Evolutionary conservation across 1,284 basidiomycete species (phyloP).

Genomic region (Ceratobasidium sp.): DNA sequence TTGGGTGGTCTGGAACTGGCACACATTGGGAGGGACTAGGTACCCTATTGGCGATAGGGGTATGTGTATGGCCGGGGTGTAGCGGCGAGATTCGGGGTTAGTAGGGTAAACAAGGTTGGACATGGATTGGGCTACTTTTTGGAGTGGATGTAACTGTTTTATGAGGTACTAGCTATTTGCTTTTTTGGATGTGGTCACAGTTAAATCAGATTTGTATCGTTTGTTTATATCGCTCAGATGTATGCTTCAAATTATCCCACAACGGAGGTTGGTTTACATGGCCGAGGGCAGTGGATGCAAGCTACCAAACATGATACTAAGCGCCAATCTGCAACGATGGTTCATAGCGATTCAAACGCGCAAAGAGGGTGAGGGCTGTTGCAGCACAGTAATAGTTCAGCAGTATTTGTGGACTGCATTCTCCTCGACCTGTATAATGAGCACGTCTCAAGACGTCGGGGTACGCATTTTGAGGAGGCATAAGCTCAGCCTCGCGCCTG

Average conservation of each 20-base stretch:
- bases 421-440: not conserved
- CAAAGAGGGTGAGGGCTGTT: not conserved
- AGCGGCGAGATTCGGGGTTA: not conserved
- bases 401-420: not conserved
- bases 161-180: slow-evolving; percentile 12
- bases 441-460: not conserved
- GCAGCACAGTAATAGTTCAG: not conserved
- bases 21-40: not conserved
- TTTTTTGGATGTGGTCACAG: not conserved
- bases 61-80: not conserved
- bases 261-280: no score
- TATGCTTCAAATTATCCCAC: not conserved
- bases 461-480: no score
- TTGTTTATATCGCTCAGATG: no score
- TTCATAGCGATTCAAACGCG: not conserved
- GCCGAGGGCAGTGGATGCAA: no score
- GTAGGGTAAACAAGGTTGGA: no score
- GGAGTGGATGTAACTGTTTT: not conserved
- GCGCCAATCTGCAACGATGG: no score
- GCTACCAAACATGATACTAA: no score
- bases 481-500: not conserved
- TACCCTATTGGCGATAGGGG: not conserved
- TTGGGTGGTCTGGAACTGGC: not conserved
- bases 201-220: not conserved
- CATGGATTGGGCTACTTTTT: slow-evolving; percentile 12